Evolutionary conservation across 345 rosid genomes (phyloP), one percentile per base, ranked within the genome.

Genomic region (Eucalyptus polybractea): DNA sequence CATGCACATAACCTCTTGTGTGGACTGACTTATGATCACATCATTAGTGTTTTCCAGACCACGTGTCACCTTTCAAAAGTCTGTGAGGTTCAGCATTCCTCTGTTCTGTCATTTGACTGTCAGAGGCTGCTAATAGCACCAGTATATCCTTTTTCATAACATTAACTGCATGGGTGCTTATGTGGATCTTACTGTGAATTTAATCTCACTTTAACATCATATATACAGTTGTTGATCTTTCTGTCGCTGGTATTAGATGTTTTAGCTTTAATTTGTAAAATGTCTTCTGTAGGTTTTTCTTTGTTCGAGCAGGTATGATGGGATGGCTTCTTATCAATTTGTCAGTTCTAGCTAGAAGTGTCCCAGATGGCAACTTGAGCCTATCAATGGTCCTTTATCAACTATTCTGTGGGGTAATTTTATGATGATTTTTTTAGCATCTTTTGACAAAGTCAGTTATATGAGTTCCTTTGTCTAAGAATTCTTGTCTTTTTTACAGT

Each of bases 251-350:
- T 62, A 62, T 4, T 7, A 13, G 16, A 62, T 62, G 16, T 29
- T 62, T 86, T 86, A 37, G 87, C 27, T 45, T 47, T 24, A 89
- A 86, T 24, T 47, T 47, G 88, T 44, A 51, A 27, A 87, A 62
- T 85, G 60, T 89, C 80, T 87, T 89, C 89, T 89, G 88, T 90
- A 96, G 99, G 90, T 96, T 97, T 94, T 95, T 96, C 95, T 96
- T 96, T 92, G 99, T 97, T 62, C 94, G 98, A 95, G 99, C 98
- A 45, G 99, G 99, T 89, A 97, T 97, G 99, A 96, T 97, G 99
- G 99, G 99, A 89, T 97, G 99, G 99, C 95, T 97, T 85, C 94
- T 97, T 86, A 96, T 97, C 92, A 97, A 97, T 89, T 94, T 96
- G 89, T 97, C 99, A 80, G 91, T 97, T 93, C 92, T 97, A 50